Evolutionary conservation across 495 filamentous ascomycete species (phyloP), one percentile per base, ranked within the genome.

Genomic region (Clavariopsis aquatica): DNA sequence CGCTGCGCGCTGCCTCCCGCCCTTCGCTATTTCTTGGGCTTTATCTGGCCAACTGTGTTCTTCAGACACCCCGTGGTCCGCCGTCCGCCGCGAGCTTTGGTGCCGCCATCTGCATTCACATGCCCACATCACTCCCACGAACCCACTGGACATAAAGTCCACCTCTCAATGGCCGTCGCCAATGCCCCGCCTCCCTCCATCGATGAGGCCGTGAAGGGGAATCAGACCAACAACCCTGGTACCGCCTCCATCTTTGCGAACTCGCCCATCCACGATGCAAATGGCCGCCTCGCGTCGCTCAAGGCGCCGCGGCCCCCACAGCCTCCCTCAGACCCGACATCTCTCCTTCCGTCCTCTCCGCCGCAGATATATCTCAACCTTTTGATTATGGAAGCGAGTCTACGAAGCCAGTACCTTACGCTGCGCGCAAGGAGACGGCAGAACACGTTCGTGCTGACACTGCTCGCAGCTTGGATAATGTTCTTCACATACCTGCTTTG

Each of bases 351-450:
- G 12, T 93, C 89, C 64, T 91, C 93, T 28, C 93, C 89, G 73
- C 91, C 85, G n/a, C 95, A 97, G 78, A 96, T 98, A 71, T 99
- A 98, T 79, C 84, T 98, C 69, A 99, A 99, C 74, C 89, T 99
- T 38, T 81, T 99, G 55, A 93, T 99, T 69, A 88, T 99, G 73
- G 94, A 99, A 76, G 91, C 92, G 52, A 96, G 91, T 15, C 81
- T 99, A 24, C 92, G 94, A 46, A 86, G 89, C 20, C 94, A 99
- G 71, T 98, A 96, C 75, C 84, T 99, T 54, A 86, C 89, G 57
- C 82, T 97, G 49, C 91, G 92, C 23, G 87, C 92, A 51, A 89
- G 95, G 46, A 85, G 93, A 36, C 87, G 94, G 5, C 92, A 96
- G 70, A 92, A 98, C 73, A 94, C 91, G n/a, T 96, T 96, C 77